phyloP scores from a whole-genome alignment of 2,329 filamentous ascomycete genomes.

The Penicillium occitanis region DNA sequence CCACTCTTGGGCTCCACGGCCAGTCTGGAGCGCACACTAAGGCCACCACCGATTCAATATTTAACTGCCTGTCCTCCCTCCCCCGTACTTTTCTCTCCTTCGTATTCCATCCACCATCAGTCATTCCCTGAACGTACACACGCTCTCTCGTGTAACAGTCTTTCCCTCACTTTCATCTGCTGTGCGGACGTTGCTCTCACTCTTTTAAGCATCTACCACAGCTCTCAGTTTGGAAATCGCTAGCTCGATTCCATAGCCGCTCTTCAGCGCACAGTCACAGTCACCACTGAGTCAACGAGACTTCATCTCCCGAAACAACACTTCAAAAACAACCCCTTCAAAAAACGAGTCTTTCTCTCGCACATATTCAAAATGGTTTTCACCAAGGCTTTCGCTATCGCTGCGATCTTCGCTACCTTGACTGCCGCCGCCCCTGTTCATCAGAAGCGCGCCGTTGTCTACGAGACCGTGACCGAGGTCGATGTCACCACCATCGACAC shows the following conservation, averaged over 20 bases:
- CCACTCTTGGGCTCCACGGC: conserved; percentile 11
- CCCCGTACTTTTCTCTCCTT: conserved; percentile 1
- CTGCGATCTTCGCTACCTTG: conserved; percentile 36
- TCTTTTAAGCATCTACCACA: conserved; percentile 18
- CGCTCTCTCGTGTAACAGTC: conserved; percentile 15
- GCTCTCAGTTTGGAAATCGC: conserved; percentile 18
- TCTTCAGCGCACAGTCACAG: conserved; percentile 15
- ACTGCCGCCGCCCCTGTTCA: conserved; percentile 34
- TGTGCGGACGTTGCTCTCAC: conserved; percentile 23
- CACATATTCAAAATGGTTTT: conserved; percentile 35
- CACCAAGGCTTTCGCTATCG: conserved; percentile 38
- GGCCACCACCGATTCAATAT: neutral
- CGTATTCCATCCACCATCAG: conserved; percentile 4
- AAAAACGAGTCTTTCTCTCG: conserved; percentile 14
- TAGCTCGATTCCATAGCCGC: conserved; percentile 21
- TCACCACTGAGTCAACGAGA: conserved; percentile 1
- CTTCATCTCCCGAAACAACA: neutral
- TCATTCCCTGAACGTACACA: conserved; percentile 15
- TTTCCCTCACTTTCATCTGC: conserved; percentile 18
- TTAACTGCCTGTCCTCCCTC: conserved; percentile 13
- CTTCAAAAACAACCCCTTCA: neutral
- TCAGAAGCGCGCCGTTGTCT: conserved; percentile 48
- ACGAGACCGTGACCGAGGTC: conserved; percentile 50
- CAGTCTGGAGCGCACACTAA: conserved; percentile 5
- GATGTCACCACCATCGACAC: conserved; percentile 52